phyloP scores from a whole-genome alignment of 2,329 filamentous ascomycete genomes.

The Chaetomium olivaceum region DNA sequence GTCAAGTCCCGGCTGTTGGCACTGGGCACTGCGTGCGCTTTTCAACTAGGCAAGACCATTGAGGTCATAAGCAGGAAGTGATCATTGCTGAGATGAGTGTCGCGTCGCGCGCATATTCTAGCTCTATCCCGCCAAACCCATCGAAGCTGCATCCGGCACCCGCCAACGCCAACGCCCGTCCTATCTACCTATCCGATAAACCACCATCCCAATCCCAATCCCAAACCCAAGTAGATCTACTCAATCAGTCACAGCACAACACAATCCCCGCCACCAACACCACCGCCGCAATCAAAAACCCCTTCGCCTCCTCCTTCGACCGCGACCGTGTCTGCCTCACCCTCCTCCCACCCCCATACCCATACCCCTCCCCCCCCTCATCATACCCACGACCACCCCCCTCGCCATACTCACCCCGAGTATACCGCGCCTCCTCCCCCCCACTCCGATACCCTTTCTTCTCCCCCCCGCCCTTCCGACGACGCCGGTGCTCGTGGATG shows the following conservation, averaged over 20 bases:
- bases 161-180: background rate
- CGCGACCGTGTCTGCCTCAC: background rate
- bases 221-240: background rate
- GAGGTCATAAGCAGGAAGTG: background rate
- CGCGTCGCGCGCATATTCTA: background rate
- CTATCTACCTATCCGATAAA: background rate
- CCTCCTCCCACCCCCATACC: background rate
- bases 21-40: background rate
- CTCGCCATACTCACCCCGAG: background rate
- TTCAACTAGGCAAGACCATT: background rate
- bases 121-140: background rate
- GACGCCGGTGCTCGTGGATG: background rate
- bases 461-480: background rate
- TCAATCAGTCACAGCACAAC: slow-evolving; percentile 16
- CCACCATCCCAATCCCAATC: background rate
- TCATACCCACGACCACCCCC: background rate
- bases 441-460: background rate
- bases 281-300: slow-evolving; percentile 16
- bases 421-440: background rate
- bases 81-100: background rate
- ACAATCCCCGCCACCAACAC: slow-evolving; percentile 17
- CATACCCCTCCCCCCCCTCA: background rate
- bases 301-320: slow-evolving; percentile 14
- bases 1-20: background rate
- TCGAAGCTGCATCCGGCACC: background rate